phyloP scores from a whole-genome alignment of 352 stramenopile species.

The Phytophthora litchii region DNA sequence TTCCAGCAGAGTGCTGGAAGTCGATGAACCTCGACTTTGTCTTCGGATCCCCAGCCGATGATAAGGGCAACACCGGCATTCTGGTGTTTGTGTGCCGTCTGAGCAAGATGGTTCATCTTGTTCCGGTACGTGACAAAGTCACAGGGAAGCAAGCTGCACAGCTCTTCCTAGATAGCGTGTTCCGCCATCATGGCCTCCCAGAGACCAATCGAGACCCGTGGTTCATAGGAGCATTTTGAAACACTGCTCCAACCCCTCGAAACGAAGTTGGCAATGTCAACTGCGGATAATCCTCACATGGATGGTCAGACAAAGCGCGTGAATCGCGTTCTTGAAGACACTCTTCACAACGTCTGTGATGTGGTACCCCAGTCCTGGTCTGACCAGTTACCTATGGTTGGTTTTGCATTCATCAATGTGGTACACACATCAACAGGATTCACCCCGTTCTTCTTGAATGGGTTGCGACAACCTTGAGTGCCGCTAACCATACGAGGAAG shows the following conservation, averaged over 20 bases:
- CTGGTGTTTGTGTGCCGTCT: constrained; percentile 36
- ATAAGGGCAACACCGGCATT: constrained; percentile 12
- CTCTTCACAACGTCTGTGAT: constrained; percentile 22
- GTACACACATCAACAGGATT: no score
- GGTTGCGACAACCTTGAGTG: no score
- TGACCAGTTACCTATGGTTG: no score
- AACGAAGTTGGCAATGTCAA: constrained; percentile 26
- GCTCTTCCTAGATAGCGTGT: constrained; percentile 34
- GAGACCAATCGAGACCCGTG: constrained; percentile 5
- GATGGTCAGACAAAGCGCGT: constrained; percentile 30
- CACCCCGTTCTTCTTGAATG: no score
- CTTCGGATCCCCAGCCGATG: constrained; percentile 19
- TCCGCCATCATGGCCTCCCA: constrained; percentile 24
- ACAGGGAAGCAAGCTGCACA: constrained; percentile 6
- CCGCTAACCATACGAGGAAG: no score
- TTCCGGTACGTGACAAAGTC: constrained; percentile 4
- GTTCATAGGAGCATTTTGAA: constrained; percentile 16
- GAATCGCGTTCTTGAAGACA: constrained; percentile 33
- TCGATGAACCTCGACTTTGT: constrained; percentile 23
- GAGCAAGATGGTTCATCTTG: constrained; percentile 37
- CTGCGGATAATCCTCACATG: constrained; percentile 14
- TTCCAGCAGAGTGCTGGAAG: constrained; percentile 26
- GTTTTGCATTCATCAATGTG: no score
- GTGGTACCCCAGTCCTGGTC: constrained; percentile 14
- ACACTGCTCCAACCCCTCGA: constrained; percentile 15